Percentiles rank a stretch among this genome's conserved stretches.
These are phyloP conservation scores for Tylopilus intermedius DNA, from an alignment of 768 basidiomycete species.

Conservation along the genomic window DNA sequence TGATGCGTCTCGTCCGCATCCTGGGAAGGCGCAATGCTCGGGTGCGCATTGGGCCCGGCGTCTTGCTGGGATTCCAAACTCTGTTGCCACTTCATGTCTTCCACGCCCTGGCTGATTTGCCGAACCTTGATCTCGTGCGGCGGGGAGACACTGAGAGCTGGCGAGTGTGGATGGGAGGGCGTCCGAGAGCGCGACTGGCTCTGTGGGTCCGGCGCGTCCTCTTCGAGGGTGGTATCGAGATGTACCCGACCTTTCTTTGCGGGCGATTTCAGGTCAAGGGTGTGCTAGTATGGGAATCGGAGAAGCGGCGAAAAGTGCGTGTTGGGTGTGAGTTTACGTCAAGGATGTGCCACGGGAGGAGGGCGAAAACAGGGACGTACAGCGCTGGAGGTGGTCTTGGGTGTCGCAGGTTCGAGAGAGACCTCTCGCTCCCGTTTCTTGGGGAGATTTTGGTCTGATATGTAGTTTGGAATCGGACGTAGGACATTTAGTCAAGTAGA, in stretches of 20 bases:
- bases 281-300: slow-evolving; percentile 22
- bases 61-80: slow-evolving; percentile 16
- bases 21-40: slow-evolving; percentile 2
- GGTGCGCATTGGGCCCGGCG: background rate
- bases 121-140: slow-evolving; percentile 74
- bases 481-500: background rate
- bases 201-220: slow-evolving; percentile 43
- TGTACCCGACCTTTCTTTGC: slow-evolving; percentile 72
- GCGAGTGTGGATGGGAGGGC: slow-evolving; percentile 28
- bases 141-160: slow-evolving; percentile 51
- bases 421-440: slow-evolving; percentile 76
- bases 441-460: slow-evolving; percentile 43
- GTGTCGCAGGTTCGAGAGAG: slow-evolving; percentile 63
- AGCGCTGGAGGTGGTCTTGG: slow-evolving; percentile 33
- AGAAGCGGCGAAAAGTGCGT: slow-evolving; percentile 17
- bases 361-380: slow-evolving; percentile 27
- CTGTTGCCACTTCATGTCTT: slow-evolving; percentile 70
- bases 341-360: slow-evolving; percentile 15
- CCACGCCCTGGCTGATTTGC: slow-evolving; percentile 75
- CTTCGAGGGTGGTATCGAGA: slow-evolving; percentile 60
- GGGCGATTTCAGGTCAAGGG: slow-evolving; percentile 49
- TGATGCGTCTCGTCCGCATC: slow-evolving; percentile 9
- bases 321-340: slow-evolving; percentile 26
- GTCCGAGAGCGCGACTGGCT: slow-evolving; percentile 38
- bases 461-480: slow-evolving; percentile 18